A percentile compares a stretch with the other conserved stretches of the same genome.
phyloP scores from a whole-genome alignment of 257 asterid species.

The Solanum lycopersicoides region DNA sequence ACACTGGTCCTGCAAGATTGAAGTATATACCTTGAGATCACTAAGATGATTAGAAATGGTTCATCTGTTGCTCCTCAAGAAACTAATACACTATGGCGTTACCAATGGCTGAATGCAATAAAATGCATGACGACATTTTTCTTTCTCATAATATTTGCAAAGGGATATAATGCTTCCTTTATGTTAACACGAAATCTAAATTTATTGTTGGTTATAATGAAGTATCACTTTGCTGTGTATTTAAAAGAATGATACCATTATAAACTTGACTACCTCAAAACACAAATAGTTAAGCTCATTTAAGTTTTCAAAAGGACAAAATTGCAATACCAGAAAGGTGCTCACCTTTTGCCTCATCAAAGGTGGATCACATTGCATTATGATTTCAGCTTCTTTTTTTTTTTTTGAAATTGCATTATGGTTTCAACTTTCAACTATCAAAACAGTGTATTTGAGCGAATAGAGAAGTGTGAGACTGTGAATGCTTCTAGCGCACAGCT shows the following conservation, averaged over 20 bases:
- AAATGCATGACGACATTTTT: background rate
- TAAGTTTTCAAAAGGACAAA: background rate
- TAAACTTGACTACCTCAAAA: background rate
- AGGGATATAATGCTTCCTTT: background rate
- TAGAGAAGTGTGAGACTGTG: background rate
- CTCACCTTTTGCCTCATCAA: background rate
- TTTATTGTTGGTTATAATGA: background rate
- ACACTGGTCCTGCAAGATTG: constrained; percentile 5
- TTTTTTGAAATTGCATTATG: background rate
- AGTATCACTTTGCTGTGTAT: background rate
- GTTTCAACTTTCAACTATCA: background rate
- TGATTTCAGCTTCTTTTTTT: background rate
- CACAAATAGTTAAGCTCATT: background rate
- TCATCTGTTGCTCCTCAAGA: background rate
- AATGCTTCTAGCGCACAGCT: background rate
- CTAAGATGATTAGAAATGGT: background rate
- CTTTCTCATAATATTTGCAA: background rate
- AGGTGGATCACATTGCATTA: background rate
- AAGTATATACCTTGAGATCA: background rate
- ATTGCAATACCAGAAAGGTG: background rate
- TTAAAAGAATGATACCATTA: background rate
- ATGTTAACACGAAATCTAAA: background rate
- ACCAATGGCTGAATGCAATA: background rate
- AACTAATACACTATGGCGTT: background rate
- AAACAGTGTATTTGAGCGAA: background rate